Evolutionary conservation across 1,139 yeast genomes (phyloP), one percentile per base, ranked within the genome.

Genomic region (Suhomyces guaymorum): DNA sequence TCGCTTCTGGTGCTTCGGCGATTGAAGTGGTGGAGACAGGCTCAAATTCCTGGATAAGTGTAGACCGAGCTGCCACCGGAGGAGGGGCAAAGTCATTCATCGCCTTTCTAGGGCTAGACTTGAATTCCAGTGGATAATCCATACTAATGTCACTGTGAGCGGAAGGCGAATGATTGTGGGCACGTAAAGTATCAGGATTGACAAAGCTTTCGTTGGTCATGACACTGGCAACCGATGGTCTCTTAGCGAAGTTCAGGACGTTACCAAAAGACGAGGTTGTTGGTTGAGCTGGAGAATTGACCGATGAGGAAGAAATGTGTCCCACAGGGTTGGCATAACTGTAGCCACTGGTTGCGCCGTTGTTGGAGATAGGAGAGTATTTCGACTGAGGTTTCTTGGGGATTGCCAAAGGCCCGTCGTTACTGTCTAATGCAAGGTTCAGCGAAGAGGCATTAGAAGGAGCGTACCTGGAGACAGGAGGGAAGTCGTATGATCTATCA

Each of bases 131-230:
- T 4, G 65, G 66, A 37, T 56, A 59, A 32, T 60, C 67, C 34
- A 59, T 35, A 38, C 66, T 60, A 12, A 60, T 46, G 33, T 61
- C 68, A 46, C 68, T 62, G 27, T 61, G 66, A 15, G 54, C 44
- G 8, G 66, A 56, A 6, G 66, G 60, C 1, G 66, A 54, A 26
- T 50, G 54, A 13, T 46, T 46, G 24, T 54, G 60, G 6, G 41
- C 45, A 17, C 54, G 37, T n/a, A 50, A 36, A 3, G 37, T 42
- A 22, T 45, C 47, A 8, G 46, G 47, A 28, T 48, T 39, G 3
- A 40, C 44, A 38, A 49, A 47, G 35, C 52, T 49, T 5, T 58
- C 63, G 16, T 47, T 45, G 6, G 66, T 55, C 10, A 49, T 19
- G 3, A 57, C 43, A 41, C 63, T 59, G 0, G 55, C 54, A 18